phyloP scores from a whole-genome alignment of 257 asterid species.

The Salvia rosmarinus region DNA sequence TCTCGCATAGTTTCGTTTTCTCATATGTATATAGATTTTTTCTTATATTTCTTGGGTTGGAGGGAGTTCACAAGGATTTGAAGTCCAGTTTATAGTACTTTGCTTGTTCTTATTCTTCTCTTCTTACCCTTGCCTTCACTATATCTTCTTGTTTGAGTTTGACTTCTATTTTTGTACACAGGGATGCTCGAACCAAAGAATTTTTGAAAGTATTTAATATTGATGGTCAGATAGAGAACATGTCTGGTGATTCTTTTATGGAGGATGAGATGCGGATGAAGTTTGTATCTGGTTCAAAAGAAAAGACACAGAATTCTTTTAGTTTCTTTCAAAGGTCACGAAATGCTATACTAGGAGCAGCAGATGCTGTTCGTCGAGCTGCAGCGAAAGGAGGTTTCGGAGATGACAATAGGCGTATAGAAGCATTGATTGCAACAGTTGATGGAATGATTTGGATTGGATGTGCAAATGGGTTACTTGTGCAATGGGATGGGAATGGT shows the following conservation, averaged over 20 bases:
- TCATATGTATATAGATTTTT: no score
- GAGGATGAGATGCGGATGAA: slow-evolving; percentile 79
- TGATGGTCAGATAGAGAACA: slow-evolving; percentile 90
- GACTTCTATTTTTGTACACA: slow-evolving; percentile 41
- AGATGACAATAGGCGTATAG: slow-evolving; percentile 84
- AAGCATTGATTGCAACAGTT: slow-evolving; percentile 65
- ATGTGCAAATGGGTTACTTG: slow-evolving; percentile 82
- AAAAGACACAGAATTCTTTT: slow-evolving; percentile 66
- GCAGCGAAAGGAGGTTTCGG: slow-evolving; percentile 80
- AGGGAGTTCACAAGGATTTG: not conserved
- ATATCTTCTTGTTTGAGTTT: slow-evolving; percentile 11
- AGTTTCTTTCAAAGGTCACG: slow-evolving; percentile 97
- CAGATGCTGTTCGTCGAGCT: slow-evolving; percentile 97
- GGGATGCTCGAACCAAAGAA: slow-evolving; percentile 94
- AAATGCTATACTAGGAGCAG: slow-evolving; percentile 94
- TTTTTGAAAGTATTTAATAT: slow-evolving; percentile 76
- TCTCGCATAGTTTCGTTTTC: no score
- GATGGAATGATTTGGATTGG: slow-evolving; percentile 96
- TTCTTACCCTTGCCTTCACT: slow-evolving; percentile 30
- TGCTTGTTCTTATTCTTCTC: slow-evolving; percentile 14
- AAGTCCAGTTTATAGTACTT: slow-evolving; percentile 19
- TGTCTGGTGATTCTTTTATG: slow-evolving; percentile 56
- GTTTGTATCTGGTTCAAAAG: slow-evolving; percentile 56
- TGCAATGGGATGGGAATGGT: slow-evolving; percentile 93
- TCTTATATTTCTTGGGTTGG: not conserved